Evolutionary conservation across 495 filamentous ascomycete species (phyloP), one percentile per base, ranked within the genome.

Genomic region (Astrothelium subdiscretum): DNA sequence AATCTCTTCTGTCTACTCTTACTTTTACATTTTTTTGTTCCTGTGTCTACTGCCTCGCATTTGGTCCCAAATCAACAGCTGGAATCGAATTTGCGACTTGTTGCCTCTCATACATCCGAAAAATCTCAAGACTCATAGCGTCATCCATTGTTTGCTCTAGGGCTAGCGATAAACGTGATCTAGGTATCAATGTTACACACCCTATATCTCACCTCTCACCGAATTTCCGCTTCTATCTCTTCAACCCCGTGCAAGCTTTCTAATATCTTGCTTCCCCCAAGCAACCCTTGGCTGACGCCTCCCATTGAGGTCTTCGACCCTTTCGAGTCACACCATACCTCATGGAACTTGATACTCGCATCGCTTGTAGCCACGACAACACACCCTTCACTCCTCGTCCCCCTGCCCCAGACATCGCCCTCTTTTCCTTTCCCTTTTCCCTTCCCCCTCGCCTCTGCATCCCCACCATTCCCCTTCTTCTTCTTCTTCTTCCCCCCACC

Each of bases 281-380:
- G 77, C 57, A 90, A 75, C 6, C 92, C 91, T 43, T 76, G 3
- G 79, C 73, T 2, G n/a, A 80, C 3, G 76, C 76, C 72, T 82
- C 87, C 65, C 77, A 80, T 12, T 81, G 77, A 32, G 18, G n/a
- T 8, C 26, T 31, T 27, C 20, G 59, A 31, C 31, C 40, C 35
- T 12, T 29, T 35, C 24, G 32, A 13, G 15, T 85, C 83, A 15
- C 79, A 79, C 95, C 91, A 97, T 12, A 98, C 84, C 73, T 97
- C 92, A 72, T 98, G 92, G 66, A 97, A 98, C 73, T 94, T 92
- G 71, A 98, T 89, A 68, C 85, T 95, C 71, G 89, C 87, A 74
- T 97, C 94, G 68, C 91, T 96, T 29, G 90, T 89, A 31, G 92
- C 95, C 59, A 98, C 87, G 38, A 96, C 88, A 64, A 98, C 89